Base-by-base conservation (phyloP, 495 filamentous ascomycete species). In the Jackrogersella multiformis region DNA sequence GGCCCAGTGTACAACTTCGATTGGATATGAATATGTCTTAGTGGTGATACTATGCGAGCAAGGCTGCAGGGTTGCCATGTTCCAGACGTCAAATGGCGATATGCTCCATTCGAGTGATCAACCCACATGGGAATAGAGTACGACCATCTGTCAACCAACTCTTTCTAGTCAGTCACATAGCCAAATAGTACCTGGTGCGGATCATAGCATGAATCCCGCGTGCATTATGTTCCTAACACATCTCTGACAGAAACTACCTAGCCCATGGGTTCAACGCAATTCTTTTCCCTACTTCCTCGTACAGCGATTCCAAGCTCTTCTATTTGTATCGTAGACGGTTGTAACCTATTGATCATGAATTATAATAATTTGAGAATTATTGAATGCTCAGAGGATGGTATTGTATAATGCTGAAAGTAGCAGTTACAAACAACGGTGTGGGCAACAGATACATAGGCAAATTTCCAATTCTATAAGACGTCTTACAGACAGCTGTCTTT, bases 401-500 rank as follows among this genome's bases (percentile, higher is more conserved):
- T 5, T 1, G 4, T 49, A 13, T 41, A 8, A 20, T 15, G 2
- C 39, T 16, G 9, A 38, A 7, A 41, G 12, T 46, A 6, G 34
- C 36, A 41, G 13, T 45, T 57, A 28, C 5, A 30, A 20, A 32
- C 15, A 20, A 6, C 28, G 15, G n/a, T 36, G 36, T 32, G 5
- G 34, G 21, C 41, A 44, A 39, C 12, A 21, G 46, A 41, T 49
- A 42, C 49, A 46, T 46, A 45, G 23, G 21, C 26, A 48, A 46
- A 13, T 32, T 41, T 5, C 38, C 28, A 39, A 54, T 45, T 51
- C 8, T 52, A 53, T 52, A 61, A 55, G 30, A 52, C 13, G 66
- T 70, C 60, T 57, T 60, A 72, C 66, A 70, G 60, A 68, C 61
- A 70, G 20, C 35, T 73, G 61, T 70, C 60, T 55, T 48, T 69